Evolutionary conservation across 1,139 yeast genomes (phyloP).

Genomic region (Candida anutae): DNA sequence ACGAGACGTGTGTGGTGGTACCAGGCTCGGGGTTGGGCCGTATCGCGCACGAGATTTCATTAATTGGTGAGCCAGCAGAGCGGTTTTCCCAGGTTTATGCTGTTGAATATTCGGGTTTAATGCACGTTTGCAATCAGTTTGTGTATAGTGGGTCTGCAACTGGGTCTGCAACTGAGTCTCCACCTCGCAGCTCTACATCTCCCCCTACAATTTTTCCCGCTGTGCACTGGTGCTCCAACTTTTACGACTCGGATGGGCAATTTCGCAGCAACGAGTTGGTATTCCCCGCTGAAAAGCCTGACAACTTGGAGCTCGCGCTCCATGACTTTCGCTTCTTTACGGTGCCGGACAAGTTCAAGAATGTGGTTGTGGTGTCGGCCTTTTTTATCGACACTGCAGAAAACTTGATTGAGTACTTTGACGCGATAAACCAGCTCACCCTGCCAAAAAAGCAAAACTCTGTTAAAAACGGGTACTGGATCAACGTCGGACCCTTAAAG

Average conservation of each 20-base stretch:
- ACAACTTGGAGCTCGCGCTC: slow-evolving; percentile 40
- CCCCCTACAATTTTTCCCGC: slow-evolving; percentile 46
- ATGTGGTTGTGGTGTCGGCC: slow-evolving; percentile 57
- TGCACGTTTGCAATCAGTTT: slow-evolving; percentile 59
- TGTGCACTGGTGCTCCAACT: slow-evolving; percentile 70
- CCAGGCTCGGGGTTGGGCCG: slow-evolving; percentile 83
- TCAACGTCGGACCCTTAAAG: slow-evolving; percentile 79
- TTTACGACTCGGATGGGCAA: slow-evolving; percentile 44
- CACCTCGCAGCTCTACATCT: too few relatives aligned
- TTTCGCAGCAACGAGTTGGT: slow-evolving; percentile 32
- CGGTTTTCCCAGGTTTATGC: slow-evolving; percentile 48
- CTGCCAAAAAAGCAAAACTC: slow-evolving; percentile 19
- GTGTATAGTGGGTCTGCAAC: slow-evolving; percentile 23
- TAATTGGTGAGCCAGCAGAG: slow-evolving; percentile 12
- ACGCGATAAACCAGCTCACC: slow-evolving; percentile 45
- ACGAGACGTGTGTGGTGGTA: slow-evolving; percentile 44
- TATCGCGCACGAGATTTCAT: slow-evolving; percentile 55
- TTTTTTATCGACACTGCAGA: slow-evolving; percentile 87
- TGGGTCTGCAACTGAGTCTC: too few relatives aligned
- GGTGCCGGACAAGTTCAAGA: slow-evolving; percentile 27
- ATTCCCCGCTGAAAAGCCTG: slow-evolving; percentile 38
- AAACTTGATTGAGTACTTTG: slow-evolving; percentile 64
- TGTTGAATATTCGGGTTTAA: slow-evolving; percentile 63
- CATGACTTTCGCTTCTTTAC: slow-evolving; percentile 60
- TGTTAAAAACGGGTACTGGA: slow-evolving; percentile 54